phyloP scores from a whole-genome alignment of 2,329 filamentous ascomycete species.

The Talaromyces sp. region DNA sequence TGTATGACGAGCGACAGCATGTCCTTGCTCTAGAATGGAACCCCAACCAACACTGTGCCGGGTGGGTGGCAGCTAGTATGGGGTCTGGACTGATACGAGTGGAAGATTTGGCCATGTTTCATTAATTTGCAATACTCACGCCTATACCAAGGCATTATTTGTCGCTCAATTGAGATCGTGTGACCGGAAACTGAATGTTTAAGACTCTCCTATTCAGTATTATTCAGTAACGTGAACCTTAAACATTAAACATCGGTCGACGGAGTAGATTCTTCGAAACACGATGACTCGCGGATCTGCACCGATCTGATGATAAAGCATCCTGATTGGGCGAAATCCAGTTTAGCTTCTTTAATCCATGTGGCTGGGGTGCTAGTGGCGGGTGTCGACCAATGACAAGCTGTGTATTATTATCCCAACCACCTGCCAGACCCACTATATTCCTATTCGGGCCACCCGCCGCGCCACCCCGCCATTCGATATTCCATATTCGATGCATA shows the following conservation, averaged over 20 bases:
- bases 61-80: conserved; percentile 62
- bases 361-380: background rate
- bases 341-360: background rate
- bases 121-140: background rate
- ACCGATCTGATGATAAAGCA: background rate
- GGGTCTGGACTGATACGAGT: conserved; percentile 62
- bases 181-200: background rate
- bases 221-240: background rate
- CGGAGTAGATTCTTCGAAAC: background rate
- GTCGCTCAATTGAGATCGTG: background rate
- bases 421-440: background rate
- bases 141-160: background rate
- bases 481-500: background rate
- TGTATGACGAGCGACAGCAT: conserved; percentile 60
- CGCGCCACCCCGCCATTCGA: background rate
- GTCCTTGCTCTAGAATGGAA: conserved; percentile 63
- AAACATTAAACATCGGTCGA: background rate
- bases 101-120: conserved; percentile 54
- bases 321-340: background rate
- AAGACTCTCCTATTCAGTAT: background rate
- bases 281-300: background rate
- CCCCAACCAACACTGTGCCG: conserved; percentile 59
- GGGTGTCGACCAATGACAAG: background rate
- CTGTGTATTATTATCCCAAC: background rate
- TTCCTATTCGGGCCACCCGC: background rate